These are phyloP conservation scores for Fraxinus nigra DNA, from an alignment of 305 asterid genomes.

Conservation along the genomic window DNA sequence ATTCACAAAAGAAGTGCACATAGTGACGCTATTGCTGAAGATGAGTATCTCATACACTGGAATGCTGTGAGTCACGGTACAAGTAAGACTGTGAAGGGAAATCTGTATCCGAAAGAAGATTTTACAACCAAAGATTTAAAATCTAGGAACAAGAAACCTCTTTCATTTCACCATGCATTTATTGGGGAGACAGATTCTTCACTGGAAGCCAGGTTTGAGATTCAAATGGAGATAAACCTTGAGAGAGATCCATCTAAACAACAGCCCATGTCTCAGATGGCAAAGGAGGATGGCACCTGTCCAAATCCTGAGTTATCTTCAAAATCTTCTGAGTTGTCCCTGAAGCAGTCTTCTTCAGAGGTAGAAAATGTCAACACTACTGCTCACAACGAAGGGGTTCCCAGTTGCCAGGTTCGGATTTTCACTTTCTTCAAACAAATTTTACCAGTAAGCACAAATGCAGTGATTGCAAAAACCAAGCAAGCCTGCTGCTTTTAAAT, in stretches of 20 bases:
- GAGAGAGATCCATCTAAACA: constrained; percentile 33
- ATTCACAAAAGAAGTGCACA: constrained; percentile 39
- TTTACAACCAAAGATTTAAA: constrained; percentile 32
- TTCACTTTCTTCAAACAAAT: constrained; percentile 15
- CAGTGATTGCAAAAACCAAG: constrained; percentile 10
- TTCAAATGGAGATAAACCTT: constrained; percentile 40
- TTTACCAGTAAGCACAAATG: background rate
- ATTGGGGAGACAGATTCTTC: constrained; percentile 36
- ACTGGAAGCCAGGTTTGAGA: constrained; percentile 42
- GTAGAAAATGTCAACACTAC: background rate
- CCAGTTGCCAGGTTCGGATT: constrained; percentile 53
- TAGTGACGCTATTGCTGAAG: constrained; percentile 37
- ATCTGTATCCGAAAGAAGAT: constrained; percentile 35
- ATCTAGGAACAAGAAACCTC: constrained; percentile 41
- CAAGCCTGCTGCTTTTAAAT: background rate
- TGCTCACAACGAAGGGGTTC: background rate
- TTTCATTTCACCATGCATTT: constrained; percentile 26
- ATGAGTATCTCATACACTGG: constrained; percentile 20
- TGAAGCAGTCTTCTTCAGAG: constrained; percentile 22
- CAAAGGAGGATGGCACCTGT: constrained; percentile 24
- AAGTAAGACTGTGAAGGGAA: constrained; percentile 48
- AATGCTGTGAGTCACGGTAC: constrained; percentile 26
- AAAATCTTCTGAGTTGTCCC: constrained; percentile 34
- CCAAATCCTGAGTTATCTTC: constrained; percentile 28
- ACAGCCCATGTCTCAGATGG: constrained; percentile 29